Evolutionary conservation across 148 eudicot genomes (phyloP), one percentile per base, ranked within the genome.

Genomic region (Pharnaceum exiguum): DNA sequence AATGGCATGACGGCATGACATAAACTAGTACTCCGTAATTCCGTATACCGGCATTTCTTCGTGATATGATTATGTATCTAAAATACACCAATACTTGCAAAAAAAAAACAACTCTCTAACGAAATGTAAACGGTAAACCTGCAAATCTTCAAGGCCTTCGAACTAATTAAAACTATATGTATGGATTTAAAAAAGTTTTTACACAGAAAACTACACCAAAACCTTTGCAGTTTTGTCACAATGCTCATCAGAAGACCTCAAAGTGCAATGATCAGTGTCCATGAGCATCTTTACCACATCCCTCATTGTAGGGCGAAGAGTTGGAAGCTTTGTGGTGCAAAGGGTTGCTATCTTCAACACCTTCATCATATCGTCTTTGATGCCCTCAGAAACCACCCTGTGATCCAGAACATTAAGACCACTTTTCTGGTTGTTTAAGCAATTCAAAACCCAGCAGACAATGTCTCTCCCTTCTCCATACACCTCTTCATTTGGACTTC

Each of bases 211-310:
- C 45, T 23, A 55, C 12, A 55, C 6, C 15, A 19, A 17, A 55
- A 47, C 45, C 40, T 55, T 40, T 5, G 62, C 52, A 39, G 12
- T 18, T 38, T 56, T 48, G 46, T 59, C 51, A 5, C 57, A 30
- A 27, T 43, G 17, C 48, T 42, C 49, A 18, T 50, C 46, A 3
- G 19, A 2, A 21, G 51, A 36, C 51, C 15, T 65, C 23, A 53
- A 37, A 48, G 56, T 32, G 32, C 52, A 49, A 62, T 87, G 84
- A 32, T 83, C 78, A 32, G 77, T 82, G 68, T 89, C 90, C 5
- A 62, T 65, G 0, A 93, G 91, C 96, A 89, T 89, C 76, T 83
- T 93, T 37, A 89, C 94, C n/a, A 93, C 95, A 15, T 79, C 89
- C 59, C 79, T 80, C 96, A 93, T 93, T 17, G 59, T 65, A 0